Evolutionary conservation across 2,329 filamentous ascomycete genomes (phyloP).

Genomic region (Fusarium neocosmosporiellum): DNA sequence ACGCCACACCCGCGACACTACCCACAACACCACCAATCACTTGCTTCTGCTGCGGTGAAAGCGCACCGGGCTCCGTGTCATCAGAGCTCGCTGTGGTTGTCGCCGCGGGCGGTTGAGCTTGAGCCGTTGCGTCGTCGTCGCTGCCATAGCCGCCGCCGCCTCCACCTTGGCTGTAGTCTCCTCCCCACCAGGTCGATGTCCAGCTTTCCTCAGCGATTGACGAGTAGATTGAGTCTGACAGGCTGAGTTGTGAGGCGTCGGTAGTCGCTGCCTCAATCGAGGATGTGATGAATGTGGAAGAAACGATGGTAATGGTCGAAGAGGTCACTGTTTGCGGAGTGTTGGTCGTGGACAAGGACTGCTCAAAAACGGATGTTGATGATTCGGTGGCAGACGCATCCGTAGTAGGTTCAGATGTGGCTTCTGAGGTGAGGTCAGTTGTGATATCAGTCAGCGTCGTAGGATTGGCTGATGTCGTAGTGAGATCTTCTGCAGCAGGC

Average conservation of each 20-base stretch:
- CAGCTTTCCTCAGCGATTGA: constrained; percentile 42
- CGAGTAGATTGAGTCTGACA: constrained; percentile 39
- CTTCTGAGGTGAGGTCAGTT: constrained; percentile 24
- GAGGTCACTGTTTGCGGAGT: constrained; percentile 27
- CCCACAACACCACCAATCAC: constrained; percentile 69
- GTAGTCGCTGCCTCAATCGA: constrained; percentile 23
- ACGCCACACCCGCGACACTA: constrained; percentile 67
- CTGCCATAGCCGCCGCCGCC: constrained; percentile 19
- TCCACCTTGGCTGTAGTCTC: constrained; percentile 24
- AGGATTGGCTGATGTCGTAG: constrained; percentile 29
- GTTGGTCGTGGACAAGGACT: constrained; percentile 24
- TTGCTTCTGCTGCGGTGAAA: constrained; percentile 50
- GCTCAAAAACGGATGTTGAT: constrained; percentile 9
- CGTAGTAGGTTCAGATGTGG: constrained; percentile 22
- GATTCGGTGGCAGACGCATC: constrained; percentile 19
- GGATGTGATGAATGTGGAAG: constrained; percentile 33
- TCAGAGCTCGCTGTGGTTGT: constrained; percentile 32
- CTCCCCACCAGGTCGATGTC: constrained; percentile 37
- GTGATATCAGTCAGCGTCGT: constrained; percentile 31
- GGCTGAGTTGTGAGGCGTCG: constrained; percentile 21
- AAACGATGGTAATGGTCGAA: constrained; percentile 33
- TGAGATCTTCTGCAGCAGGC: constrained; percentile 27
- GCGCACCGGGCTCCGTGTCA: constrained; percentile 32
- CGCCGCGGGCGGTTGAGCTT: constrained; percentile 34
- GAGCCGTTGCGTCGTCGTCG: constrained; percentile 27